Conservation (phyloP, 2,329 filamentous ascomycete genomes). For the Fusarium ramigenum region DNA sequence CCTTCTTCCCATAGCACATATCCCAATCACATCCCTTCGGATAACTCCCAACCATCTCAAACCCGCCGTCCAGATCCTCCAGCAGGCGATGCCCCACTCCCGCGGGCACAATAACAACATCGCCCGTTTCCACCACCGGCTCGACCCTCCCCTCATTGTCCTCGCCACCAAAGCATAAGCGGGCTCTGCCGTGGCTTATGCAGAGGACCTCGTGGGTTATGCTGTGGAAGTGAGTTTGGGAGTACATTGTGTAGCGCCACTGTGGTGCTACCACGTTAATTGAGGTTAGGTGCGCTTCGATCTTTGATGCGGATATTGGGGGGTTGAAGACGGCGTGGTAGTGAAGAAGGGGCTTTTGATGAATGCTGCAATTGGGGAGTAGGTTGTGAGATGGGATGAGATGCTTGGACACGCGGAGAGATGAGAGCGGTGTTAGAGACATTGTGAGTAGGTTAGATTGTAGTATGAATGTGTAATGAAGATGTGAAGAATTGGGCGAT, state of each 20-base stretch:
- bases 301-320: conserved; percentile 55
- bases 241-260: conserved; percentile 77
- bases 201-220: conserved; percentile 74
- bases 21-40: conserved; percentile 69
- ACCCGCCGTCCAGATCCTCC: conserved; percentile 62
- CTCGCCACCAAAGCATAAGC: conserved; percentile 73
- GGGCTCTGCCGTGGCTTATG: conserved; percentile 66
- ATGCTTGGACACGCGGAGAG: conserved; percentile 66
- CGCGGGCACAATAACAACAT: conserved; percentile 72
- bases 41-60: conserved; percentile 75
- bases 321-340: conserved; percentile 67
- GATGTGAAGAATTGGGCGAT: rapidly evolving
- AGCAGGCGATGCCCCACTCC: conserved; percentile 72
- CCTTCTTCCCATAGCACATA: conserved; percentile 74
- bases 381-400: conserved; percentile 65
- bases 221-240: conserved; percentile 72
- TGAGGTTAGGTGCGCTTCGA: conserved; percentile 64
- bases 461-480: too few species aligned
- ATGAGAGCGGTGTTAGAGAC: conserved; percentile 46
- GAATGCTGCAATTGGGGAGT: conserved; percentile 72
- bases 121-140: conserved; percentile 63
- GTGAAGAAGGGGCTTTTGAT: conserved; percentile 70
- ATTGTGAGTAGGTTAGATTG: background rate
- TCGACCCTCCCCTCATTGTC: conserved; percentile 67
- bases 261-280: conserved; percentile 67